A percentile compares a stretch with the other conserved stretches of the same genome.
These are phyloP conservation scores for Penicillium tannophilum DNA, from an alignment of 495 filamentous ascomycete genomes.

Conservation along the genomic window DNA sequence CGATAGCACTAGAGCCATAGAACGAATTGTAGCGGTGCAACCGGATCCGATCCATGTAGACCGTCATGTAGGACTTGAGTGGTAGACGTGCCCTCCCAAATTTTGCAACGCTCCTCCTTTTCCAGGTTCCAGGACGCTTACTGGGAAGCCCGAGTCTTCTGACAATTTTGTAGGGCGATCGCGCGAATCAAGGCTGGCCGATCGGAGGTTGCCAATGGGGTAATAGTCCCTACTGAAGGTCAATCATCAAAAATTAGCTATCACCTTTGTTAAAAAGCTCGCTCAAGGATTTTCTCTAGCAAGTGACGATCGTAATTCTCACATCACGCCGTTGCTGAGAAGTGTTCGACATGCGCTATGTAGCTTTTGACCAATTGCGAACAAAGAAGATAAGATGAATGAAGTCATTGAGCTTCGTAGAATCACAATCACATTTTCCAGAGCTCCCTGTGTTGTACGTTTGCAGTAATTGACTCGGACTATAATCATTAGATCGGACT, in stretches of 20 bases:
- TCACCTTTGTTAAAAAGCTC: not conserved
- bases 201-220: not conserved
- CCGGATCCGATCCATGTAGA: not conserved
- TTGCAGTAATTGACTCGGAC: too few species aligned
- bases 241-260: not conserved
- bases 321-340: not conserved
- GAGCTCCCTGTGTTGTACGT: too few species aligned
- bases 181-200: not conserved
- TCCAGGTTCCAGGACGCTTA: not conserved
- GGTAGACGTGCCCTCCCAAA: not conserved
- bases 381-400: not conserved
- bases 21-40: not conserved
- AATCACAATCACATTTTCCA: too few species aligned
- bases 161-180: not conserved
- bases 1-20: not conserved
- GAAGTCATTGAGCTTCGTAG: too few species aligned
- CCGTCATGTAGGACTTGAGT: not conserved
- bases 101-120: not conserved
- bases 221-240: not conserved
- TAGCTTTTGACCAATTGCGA: not conserved
- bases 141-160: not conserved
- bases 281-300: not conserved
- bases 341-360: not conserved
- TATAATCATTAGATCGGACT: too few species aligned
- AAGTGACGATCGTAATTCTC: not conserved